These are phyloP conservation scores for Vicia villosa DNA, from an alignment of 306 rosid species.

Conservation along the genomic window DNA sequence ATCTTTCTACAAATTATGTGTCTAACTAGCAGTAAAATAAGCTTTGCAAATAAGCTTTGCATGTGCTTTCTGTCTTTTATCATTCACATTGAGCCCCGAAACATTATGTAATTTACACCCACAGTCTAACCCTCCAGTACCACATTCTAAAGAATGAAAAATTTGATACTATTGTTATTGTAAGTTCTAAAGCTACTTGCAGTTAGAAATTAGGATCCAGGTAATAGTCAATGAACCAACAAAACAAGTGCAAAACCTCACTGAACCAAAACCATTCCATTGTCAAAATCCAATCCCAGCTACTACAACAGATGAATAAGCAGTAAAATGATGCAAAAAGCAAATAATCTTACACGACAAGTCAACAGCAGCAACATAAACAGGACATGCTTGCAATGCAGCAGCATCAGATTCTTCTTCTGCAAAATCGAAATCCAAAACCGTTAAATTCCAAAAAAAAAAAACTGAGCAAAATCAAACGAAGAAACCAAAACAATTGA, in stretches of 20 bases:
- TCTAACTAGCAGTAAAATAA: not conserved
- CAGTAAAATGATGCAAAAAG: constrained; percentile 3
- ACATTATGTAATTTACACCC: not conserved
- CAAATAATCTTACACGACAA: constrained; percentile 69
- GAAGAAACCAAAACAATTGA: not conserved
- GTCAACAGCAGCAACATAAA: constrained; percentile 97
- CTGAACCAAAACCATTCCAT: constrained; percentile 7
- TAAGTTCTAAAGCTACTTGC: not conserved
- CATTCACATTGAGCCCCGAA: constrained; percentile 16
- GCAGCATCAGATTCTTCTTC: constrained; percentile 61
- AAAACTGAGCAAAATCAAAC: not conserved
- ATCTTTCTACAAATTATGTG: constrained; percentile 10
- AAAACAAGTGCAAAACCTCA: constrained; percentile 20
- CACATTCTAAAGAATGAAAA: constrained; percentile 23
- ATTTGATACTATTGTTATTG: too few relatives aligned
- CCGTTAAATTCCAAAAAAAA: not conserved
- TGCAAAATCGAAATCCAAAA: constrained; percentile 33
- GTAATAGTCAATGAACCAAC: not conserved
- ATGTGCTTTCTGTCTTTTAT: not conserved
- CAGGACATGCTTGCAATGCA: constrained; percentile 74
- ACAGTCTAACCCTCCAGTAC: constrained; percentile 12
- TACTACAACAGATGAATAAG: not conserved
- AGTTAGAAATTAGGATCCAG: not conserved
- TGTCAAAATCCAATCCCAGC: constrained; percentile 13
- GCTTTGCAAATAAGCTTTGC: too few relatives aligned